phyloP scores from a whole-genome alignment of 1,284 basidiomycete species.

The Kwoniella shivajii region DNA sequence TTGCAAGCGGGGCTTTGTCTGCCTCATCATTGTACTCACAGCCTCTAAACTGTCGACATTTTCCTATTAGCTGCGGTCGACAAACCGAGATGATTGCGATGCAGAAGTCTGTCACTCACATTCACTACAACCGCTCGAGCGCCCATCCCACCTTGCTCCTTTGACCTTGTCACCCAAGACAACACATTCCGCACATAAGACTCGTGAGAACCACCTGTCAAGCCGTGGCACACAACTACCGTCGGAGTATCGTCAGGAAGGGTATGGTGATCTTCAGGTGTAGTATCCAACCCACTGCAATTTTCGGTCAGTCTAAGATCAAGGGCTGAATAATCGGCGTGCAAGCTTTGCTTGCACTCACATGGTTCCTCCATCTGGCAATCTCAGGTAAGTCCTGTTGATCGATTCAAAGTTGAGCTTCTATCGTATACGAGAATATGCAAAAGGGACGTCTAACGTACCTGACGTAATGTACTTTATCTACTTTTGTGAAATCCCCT shows the following conservation, averaged over 20 bases:
- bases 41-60: not conserved
- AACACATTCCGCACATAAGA: conserved; percentile 82
- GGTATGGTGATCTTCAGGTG: conserved; percentile 55
- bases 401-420: not conserved
- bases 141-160: conserved; percentile 75
- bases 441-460: conserved; percentile 45
- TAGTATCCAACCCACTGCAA: conserved; percentile 61
- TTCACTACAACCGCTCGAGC: conserved; percentile 87
- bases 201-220: conserved; percentile 89
- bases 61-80: not conserved
- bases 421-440: not conserved
- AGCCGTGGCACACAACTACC: conserved; percentile 74
- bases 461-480: conserved; percentile 72
- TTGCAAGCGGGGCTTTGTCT: no score
- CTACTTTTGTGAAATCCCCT: conserved; percentile 67
- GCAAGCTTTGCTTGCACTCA: no score
- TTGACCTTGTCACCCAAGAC: conserved; percentile 65
- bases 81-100: not conserved
- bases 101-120: conserved; percentile 35
- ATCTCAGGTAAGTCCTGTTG: conserved; percentile 61
- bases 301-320: no score
- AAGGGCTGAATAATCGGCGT: no score
- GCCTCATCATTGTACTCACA: not conserved
- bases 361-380: conserved; percentile 73
- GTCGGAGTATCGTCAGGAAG: conserved; percentile 71